Conservation (phyloP, 768 basidiomycete species). For the Lentinula lateritia region DNA sequence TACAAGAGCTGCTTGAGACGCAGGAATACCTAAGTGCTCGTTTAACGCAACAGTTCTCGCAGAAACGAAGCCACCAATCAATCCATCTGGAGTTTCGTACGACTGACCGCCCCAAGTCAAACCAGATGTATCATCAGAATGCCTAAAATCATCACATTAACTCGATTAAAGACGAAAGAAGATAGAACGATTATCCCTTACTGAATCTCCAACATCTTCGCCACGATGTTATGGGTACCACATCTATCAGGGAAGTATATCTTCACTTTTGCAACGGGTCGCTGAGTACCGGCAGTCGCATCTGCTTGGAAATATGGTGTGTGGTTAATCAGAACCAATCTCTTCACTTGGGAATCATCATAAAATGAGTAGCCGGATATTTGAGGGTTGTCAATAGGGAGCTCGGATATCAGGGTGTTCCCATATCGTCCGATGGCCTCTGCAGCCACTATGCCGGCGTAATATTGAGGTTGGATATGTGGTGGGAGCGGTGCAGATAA, state of each 20-base stretch:
- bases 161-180: background rate
- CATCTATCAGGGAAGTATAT: conserved; percentile 27
- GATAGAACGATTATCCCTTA: conserved; percentile 18
- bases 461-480: conserved; percentile 40
- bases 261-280: conserved; percentile 29
- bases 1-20: background rate
- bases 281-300: conserved; percentile 21
- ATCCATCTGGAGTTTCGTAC: conserved; percentile 27
- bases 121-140: conserved; percentile 38
- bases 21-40: background rate
- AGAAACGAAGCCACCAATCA: background rate
- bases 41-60: background rate
- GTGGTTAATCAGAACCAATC: conserved; percentile 37
- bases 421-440: conserved; percentile 32
- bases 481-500: conserved; percentile 35
- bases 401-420: conserved; percentile 28
- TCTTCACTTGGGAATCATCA: conserved; percentile 24
- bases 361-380: conserved; percentile 41
- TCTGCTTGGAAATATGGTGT: conserved; percentile 24
- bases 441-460: conserved; percentile 34
- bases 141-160: conserved; percentile 19
- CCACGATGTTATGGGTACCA: conserved; percentile 24
- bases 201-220: conserved; percentile 49
- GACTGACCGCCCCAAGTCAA: conserved; percentile 31
- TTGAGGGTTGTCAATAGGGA: conserved; percentile 24